Conservation (phyloP, 2,329 filamentous ascomycete genomes). For the Cladosporium phlei region DNA sequence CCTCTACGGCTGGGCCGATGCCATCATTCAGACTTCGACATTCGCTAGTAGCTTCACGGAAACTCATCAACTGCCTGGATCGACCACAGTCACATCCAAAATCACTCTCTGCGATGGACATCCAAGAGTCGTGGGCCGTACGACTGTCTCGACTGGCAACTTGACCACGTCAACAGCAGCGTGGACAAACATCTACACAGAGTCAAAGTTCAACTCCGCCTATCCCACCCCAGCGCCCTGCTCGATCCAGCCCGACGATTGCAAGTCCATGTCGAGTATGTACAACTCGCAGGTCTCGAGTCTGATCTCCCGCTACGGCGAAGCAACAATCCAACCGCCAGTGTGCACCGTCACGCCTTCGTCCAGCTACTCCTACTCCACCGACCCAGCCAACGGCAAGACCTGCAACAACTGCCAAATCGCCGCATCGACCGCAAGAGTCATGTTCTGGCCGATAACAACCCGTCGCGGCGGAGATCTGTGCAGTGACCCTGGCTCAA, state of each 20-base stretch:
- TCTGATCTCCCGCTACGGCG: neutral
- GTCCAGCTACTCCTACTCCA: conserved; percentile 12
- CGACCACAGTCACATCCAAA: conserved; percentile 8
- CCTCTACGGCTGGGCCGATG: neutral
- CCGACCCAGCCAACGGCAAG: neutral
- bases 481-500: conserved; percentile 14
- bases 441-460: conserved; percentile 24
- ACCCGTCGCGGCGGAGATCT: conserved; percentile 11
- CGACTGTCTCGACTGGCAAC: neutral
- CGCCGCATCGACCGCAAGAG: conserved; percentile 13
- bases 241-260: conserved; percentile 11
- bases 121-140: conserved; percentile 16
- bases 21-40: neutral
- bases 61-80: neutral
- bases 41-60: conserved; percentile 10
- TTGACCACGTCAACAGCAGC: conserved; percentile 4
- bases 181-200: conserved; percentile 13
- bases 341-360: conserved; percentile 15
- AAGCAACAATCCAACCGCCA: conserved; percentile 2
- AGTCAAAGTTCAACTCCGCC: neutral
- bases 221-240: conserved; percentile 16
- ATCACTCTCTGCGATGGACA: conserved; percentile 23
- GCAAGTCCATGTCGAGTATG: conserved; percentile 10
- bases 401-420: conserved; percentile 16
- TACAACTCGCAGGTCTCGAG: conserved; percentile 7